Base-by-base conservation (phyloP, 2,329 filamentous ascomycete species). In the Rugonectria rugulosa region DNA sequence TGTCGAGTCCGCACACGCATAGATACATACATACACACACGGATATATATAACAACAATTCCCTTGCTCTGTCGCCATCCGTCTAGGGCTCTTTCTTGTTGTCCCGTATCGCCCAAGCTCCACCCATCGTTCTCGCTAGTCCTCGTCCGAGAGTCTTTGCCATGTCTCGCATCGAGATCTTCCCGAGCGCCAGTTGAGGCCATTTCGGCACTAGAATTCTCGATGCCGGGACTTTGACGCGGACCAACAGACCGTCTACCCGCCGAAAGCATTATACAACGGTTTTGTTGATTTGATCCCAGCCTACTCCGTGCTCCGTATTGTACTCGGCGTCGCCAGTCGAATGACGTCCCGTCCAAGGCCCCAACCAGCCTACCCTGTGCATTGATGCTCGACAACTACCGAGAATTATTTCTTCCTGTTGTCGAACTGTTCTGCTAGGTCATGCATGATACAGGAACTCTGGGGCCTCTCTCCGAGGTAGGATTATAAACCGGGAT, bases 101-200 rank as follows among this genome's bases (percentile, higher is more conserved):
- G 36, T 42, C 32, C 26, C 45, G 36, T 20, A 27, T 27, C 24
- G 24, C 24, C 31, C 6, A 21, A 37, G 2, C 24, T n/a, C 45
- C 7, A 51, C 27, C 45, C 38, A 34, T 41, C 49, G 48, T 34
- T 37, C 61, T 60, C 53, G 56, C 61, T 62, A 63, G 54, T 57
- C 56, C n/a, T 59, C 50, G 50, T 24, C 45, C 51, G 45, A 55
- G 43, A 56, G 44, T 59, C 44, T 61, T 50, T 54, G 52, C 43
- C 61, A 64, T 68, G 65, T 64, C 65, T 65, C 64, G 65, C 65
- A 68, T 68, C 60, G 57, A 64, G 65, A 68, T 68, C 65, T 62
- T 66, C 65, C 65, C 65, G 65, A 59, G 60, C 57, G 57, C 64
- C 62, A 57, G 57, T 59, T 56, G 62, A 65, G 43, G 63, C 62